phyloP scores from a whole-genome alignment of 441 rosid genomes.

The Erysimum cheiri region DNA sequence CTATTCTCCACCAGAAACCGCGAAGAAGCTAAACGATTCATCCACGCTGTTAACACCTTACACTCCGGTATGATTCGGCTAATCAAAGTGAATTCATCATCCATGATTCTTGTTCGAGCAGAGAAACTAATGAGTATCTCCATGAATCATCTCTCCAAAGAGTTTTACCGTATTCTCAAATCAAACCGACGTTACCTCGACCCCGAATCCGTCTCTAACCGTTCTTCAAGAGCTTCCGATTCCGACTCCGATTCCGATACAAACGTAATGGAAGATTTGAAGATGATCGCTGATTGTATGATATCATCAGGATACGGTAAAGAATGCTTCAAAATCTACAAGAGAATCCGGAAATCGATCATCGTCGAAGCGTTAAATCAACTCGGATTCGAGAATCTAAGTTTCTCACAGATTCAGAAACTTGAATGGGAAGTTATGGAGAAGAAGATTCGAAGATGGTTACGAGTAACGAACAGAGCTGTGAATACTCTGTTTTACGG shows the following conservation, averaged over 20 bases:
- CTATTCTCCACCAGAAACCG: constrained; percentile 51
- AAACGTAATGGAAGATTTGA: constrained; percentile 57
- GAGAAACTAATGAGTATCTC: constrained; percentile 64
- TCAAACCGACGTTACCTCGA: constrained; percentile 49
- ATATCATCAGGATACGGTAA: constrained; percentile 63
- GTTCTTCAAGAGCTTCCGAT: not conserved
- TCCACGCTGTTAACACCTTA: constrained; percentile 52
- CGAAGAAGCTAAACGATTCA: constrained; percentile 57
- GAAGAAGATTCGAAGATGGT: constrained; percentile 61
- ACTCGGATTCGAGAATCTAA: constrained; percentile 58
- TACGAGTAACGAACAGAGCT: constrained; percentile 50
- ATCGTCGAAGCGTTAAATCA: constrained; percentile 61
- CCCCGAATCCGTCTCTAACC: constrained; percentile 63
- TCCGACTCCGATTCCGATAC: constrained; percentile 44
- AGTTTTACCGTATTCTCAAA: constrained; percentile 66
- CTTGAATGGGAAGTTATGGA: constrained; percentile 71
- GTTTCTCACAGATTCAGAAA: constrained; percentile 52
- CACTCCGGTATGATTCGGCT: constrained; percentile 60
- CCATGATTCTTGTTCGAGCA: constrained; percentile 55
- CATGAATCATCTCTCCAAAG: constrained; percentile 67
- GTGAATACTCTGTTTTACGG: constrained; percentile 64
- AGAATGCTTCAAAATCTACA: constrained; percentile 62
- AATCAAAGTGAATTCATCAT: constrained; percentile 42
- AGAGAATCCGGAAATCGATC: constrained; percentile 63
- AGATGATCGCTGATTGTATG: constrained; percentile 82